phyloP scores from a whole-genome alignment of 2,329 filamentous ascomycete species.

The Hypoxylon rubiginosum region DNA sequence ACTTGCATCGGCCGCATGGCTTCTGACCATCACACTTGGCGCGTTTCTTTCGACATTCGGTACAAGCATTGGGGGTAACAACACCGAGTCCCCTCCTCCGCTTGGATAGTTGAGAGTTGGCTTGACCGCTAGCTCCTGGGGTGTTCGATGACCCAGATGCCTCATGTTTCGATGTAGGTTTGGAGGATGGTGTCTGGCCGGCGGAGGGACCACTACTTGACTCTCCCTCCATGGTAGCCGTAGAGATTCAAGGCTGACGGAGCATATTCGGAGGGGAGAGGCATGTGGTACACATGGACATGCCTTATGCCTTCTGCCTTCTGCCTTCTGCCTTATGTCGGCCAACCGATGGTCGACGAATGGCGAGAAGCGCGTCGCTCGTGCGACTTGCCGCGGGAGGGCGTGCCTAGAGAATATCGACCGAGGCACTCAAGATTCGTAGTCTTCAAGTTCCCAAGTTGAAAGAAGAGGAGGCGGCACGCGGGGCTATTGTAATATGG shows the following conservation, averaged over 20 bases:
- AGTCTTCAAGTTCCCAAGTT: not conserved
- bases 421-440: not conserved
- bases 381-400: conserved; percentile 12
- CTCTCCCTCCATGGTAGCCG: conserved; percentile 51
- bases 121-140: conserved; percentile 35
- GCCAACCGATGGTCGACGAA: conserved; percentile 8
- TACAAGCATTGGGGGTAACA: conserved; percentile 72
- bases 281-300: conserved; percentile 13
- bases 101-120: conserved; percentile 59
- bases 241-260: conserved; percentile 27
- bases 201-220: conserved; percentile 44
- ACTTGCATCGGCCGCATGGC: conserved; percentile 68
- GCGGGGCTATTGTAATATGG: conserved; percentile 23
- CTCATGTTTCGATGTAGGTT: conserved; percentile 46
- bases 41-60: conserved; percentile 72
- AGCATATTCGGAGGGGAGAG: conserved; percentile 39
- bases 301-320: conserved; percentile 25
- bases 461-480: conserved; percentile 9
- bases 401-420: not conserved
- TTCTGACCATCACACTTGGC: conserved; percentile 73
- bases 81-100: conserved; percentile 67
- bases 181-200: conserved; percentile 45
- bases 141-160: conserved; percentile 39
- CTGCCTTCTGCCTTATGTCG: no score
- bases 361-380: conserved; percentile 2